These are phyloP conservation scores for bread wheat (Triticum aestivum) DNA, from an alignment of 176 grass and related monocot species.

Conservation along the genomic window IWGSC_CS_RefSeq_v2.1 NC_057804.1:374022815-374023314, in stretches of 20 bases:
- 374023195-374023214: too few relatives aligned
- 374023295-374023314: conserved; percentile 6
- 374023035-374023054: too few relatives aligned
- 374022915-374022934: conserved; percentile 10
- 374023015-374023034: neutral
- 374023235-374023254: too few relatives aligned
- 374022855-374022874: conserved; percentile 2
- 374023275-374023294: neutral
- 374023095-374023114: too few relatives aligned
- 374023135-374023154: too few relatives aligned
- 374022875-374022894: neutral
- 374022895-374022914: neutral
- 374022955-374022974: neutral
- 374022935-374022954: neutral
- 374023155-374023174: too few relatives aligned
- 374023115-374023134: too few relatives aligned
- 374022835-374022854: conserved; percentile 17
- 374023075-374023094: too few relatives aligned
- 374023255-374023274: neutral
- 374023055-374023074: too few relatives aligned
- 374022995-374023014: neutral
- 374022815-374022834: conserved; percentile 59
- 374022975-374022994: neutral
- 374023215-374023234: too few relatives aligned
- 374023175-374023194: too few relatives aligned